Conservation (phyloP, 2,329 filamentous ascomycete genomes). For the Stemphylium beticola region DNA sequence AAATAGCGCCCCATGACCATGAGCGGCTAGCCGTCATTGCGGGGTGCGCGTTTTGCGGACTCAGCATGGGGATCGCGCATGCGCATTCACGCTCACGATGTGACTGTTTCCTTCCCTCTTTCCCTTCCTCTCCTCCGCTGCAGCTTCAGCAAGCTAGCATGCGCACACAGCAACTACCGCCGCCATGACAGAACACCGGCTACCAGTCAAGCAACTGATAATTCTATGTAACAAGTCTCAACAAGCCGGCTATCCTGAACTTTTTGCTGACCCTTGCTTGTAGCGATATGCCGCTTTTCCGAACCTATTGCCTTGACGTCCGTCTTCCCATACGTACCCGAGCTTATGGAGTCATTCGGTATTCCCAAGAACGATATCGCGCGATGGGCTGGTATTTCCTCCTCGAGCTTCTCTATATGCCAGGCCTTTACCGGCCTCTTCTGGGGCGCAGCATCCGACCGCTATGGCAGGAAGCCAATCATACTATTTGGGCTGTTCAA, state of each 20-base stretch:
- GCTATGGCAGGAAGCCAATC: slow-evolving; percentile 83
- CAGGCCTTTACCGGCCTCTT: slow-evolving; percentile 83
- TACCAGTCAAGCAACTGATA: slow-evolving; percentile 50
- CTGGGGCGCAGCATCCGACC: slow-evolving; percentile 85
- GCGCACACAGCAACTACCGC: slow-evolving; percentile 10
- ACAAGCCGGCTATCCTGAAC: neutral
- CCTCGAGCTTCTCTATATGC: slow-evolving; percentile 78
- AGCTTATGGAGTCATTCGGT: slow-evolving; percentile 51
- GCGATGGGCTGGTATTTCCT: slow-evolving; percentile 85
- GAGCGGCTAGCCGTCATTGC: slow-evolving; percentile 22
- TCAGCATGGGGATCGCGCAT: slow-evolving; percentile 6
- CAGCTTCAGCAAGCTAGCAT: slow-evolving; percentile 10
- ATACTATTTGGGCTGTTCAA: slow-evolving; percentile 74
- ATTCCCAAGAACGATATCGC: slow-evolving; percentile 50
- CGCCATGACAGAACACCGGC: slow-evolving; percentile 46
- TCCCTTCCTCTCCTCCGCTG: neutral
- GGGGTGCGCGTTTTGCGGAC: slow-evolving; percentile 19
- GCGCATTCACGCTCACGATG: slow-evolving; percentile 1
- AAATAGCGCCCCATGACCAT: slow-evolving; percentile 9
- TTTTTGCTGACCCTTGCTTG: slow-evolving; percentile 12
- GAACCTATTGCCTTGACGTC: slow-evolving; percentile 93
- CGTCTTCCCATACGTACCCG: slow-evolving; percentile 90
- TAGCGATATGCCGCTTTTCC: slow-evolving; percentile 89
- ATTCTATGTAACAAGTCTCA: slow-evolving; percentile 42
- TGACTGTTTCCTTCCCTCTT: neutral